Conservation (phyloP, 352 stramenopile genomes). For the Halophytophthora batemanensis region DNA sequence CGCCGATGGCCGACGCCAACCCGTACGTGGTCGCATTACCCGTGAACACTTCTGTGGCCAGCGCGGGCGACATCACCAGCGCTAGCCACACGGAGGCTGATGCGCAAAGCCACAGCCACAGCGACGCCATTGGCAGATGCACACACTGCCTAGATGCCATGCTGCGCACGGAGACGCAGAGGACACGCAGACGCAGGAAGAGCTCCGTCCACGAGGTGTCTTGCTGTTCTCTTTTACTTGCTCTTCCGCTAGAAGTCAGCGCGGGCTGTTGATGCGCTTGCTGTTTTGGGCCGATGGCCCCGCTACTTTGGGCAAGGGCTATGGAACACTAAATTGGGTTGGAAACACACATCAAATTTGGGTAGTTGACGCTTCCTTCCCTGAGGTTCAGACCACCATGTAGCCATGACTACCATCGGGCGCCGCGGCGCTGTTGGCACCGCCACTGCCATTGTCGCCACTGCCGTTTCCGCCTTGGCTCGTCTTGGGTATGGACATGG, state of each 20-base stretch:
- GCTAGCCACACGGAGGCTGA: neutral
- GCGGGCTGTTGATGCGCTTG: no score
- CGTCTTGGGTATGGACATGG: constrained; percentile 17
- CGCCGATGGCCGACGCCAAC: constrained; percentile 37
- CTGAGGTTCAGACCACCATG: constrained; percentile 26
- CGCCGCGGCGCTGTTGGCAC: neutral
- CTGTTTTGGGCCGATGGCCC: no score
- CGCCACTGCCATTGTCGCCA: constrained; percentile 6
- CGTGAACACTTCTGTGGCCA: constrained; percentile 34
- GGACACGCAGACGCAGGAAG: no score
- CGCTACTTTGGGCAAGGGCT: no score
- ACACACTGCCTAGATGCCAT: no score
- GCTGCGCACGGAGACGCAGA: no score
- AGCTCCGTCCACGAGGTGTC: no score
- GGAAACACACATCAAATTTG: neutral
- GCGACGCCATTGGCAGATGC: neutral
- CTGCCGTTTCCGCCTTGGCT: neutral
- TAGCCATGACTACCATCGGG: constrained; percentile 14
- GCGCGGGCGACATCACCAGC: neutral
- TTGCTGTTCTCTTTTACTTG: no score
- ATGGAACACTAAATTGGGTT: neutral
- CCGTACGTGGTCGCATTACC: constrained; percentile 53
- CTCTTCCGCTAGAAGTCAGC: no score
- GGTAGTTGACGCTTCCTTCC: neutral
- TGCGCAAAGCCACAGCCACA: constrained; percentile 10